Base-by-base conservation (phyloP, 2,329 filamentous ascomycete genomes). In the Amphichorda felina region DNA sequence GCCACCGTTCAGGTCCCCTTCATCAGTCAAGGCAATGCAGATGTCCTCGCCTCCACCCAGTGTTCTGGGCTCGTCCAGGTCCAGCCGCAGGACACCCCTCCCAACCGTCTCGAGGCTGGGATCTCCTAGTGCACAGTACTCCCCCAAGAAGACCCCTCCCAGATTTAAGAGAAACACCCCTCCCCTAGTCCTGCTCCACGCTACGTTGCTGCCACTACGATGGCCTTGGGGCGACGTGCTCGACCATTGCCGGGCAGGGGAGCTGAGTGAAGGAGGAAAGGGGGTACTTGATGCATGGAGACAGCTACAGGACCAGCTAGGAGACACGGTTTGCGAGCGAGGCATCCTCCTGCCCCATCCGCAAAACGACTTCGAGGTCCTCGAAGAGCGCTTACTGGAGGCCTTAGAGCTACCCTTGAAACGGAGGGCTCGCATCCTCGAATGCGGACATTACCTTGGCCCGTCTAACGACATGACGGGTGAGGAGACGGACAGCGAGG, bases 301-400 rank as follows among this genome's bases (percentile, higher is more conserved):
- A 31, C 61, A 80, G 39, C 61, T 89, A 3, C 75, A 79, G 43
- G 77, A 82, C 36, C 79, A 81, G 39, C 64, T 84, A 4, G 75
- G 75, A 2, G 81, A 86, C 34, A 84, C 81, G 0, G 75, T 87
- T 9, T 68, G 82, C 43, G 72, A 82, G 49, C 70, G 84, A 16
- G 84, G 82, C 3, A 68, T 91, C 24, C 61, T 91, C 30, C 68
- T 91, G 7, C 75, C 82, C 2, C 85, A 91, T 50, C 84, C 84
- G 1, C 74, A 83, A 45, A 79, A 80, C 38, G 83, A 88, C 51
- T 89, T 83, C 48, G 83, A 88, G 53, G 60, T 85, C 38, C 68
- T 91, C 0, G 82, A 89, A 56, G 83, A 88, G 58, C 67, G 82
- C 19, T 64, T 89, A 24, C 61, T 88, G 3, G 82, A 88, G 54